Base-by-base conservation (phyloP, 352 stramenopile genomes). In the Thraustochytrium sp. region DNA sequence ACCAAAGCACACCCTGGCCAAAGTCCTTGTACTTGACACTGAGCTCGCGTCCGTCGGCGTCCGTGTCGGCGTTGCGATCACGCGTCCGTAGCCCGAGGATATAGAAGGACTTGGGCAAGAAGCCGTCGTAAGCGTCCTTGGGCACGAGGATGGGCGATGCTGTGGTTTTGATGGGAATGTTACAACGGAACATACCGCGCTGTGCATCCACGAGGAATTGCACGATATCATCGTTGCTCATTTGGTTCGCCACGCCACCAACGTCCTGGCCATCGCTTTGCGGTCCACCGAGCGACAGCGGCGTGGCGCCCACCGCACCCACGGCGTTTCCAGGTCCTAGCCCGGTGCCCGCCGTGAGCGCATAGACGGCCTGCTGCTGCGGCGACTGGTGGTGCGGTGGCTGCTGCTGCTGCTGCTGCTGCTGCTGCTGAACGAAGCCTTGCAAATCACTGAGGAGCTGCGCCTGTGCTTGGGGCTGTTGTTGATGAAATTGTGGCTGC, bases 21-120 rank as follows among this genome's bases (percentile, higher is more conserved):
- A 80, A 68, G 53, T 80, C 68, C 49, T 80, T 80, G 68, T 80
- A 80, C 51, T 80, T 80, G 5, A 80, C 68, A 34, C 42, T 62
- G 42, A 77, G 42, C 42, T 77, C 42, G 36, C 42, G 65, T 18
- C 42, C 42, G 11, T 72, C 3, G 40, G 23, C 65, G 11, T 77
- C 46, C 5, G 65, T 36, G 36, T 23, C 65, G 11, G 65, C 13
- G 26, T 77, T 62, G 16, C 49, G 65, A 23, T 77, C 42, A n/a
- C 49, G 42, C 11, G 42, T 77, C 13, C 49, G 42, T 1, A 62
- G 42, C 0, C 49, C 65, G 49, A 77, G 42, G 26, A 77, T 62
- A 72, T 77, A 77, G 26, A 77, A 77, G 65, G 49, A 62, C 36
- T 62, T 55, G 11, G 65, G 65, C 16, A 2, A 34, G 42, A 62